These are phyloP conservation scores for Lipomyces sp. DNA, from an alignment of 805 yeast species.

Conservation along the genomic window DNA sequence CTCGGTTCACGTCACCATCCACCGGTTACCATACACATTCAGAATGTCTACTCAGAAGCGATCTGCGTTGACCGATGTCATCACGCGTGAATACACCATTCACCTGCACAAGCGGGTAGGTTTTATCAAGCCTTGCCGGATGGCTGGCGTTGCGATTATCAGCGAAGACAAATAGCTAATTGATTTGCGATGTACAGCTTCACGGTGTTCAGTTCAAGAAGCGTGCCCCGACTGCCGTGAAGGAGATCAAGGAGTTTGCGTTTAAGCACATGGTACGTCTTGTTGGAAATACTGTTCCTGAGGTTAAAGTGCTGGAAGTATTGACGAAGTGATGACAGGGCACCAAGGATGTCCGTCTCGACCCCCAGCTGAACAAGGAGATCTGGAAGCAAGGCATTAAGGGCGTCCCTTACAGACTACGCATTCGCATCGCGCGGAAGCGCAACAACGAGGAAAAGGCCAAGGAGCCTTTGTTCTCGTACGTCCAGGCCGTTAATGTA, in stretches of 20 bases:
- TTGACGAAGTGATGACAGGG: slow-evolving; percentile 45
- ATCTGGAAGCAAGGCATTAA: slow-evolving; percentile 99
- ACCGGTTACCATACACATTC: background rate
- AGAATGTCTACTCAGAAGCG: slow-evolving; percentile 44
- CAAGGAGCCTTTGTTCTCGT: slow-evolving; percentile 94
- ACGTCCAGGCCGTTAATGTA: slow-evolving; percentile 95
- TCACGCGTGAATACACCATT: slow-evolving; percentile 99
- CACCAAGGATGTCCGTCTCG: slow-evolving; percentile 97
- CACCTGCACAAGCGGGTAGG: slow-evolving; percentile 99
- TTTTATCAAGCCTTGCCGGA: slow-evolving; percentile 30
- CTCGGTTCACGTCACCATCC: background rate
- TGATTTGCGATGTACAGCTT: slow-evolving; percentile 48
- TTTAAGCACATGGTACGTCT: slow-evolving; percentile 77
- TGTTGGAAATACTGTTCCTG: background rate
- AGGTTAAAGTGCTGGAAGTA: background rate
- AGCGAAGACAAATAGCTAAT: background rate
- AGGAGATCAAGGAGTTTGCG: slow-evolving; percentile 98
- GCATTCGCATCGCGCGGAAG: slow-evolving; percentile 98
- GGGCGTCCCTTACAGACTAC: slow-evolving; percentile 97
- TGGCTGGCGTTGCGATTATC: background rate
- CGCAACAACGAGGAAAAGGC: slow-evolving; percentile 99
- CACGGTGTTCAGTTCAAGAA: slow-evolving; percentile 99
- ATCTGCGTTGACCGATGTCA: slow-evolving; percentile 96
- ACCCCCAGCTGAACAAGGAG: slow-evolving; percentile 97
- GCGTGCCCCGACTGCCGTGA: slow-evolving; percentile 99